Conservation (phyloP, 768 basidiomycete species). For the Pisolithus albus region DNA sequence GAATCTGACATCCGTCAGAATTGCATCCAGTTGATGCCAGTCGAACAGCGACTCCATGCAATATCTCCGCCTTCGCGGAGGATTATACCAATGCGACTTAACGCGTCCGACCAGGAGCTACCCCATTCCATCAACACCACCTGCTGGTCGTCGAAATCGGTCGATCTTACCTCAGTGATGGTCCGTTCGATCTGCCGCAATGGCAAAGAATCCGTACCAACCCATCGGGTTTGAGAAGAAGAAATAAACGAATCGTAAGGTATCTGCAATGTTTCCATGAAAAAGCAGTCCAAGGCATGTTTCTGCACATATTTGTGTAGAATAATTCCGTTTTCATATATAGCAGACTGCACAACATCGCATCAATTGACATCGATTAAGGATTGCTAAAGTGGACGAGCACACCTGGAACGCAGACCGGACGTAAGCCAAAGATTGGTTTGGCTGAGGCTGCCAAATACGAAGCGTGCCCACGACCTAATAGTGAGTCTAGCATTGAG, state of each 20-base stretch:
- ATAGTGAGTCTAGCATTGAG: not conserved
- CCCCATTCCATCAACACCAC: too few species aligned
- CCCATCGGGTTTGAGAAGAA: slow-evolving; percentile 35
- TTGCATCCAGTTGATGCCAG: too few species aligned
- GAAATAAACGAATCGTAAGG: slow-evolving; percentile 41
- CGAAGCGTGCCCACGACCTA: slow-evolving; percentile 47
- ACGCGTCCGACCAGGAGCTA: too few species aligned
- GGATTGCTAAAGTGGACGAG: not conserved
- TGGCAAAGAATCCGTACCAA: slow-evolving; percentile 28
- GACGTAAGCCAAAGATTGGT: slow-evolving; percentile 45
- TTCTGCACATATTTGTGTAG: slow-evolving; percentile 42
- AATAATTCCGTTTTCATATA: slow-evolving; percentile 50
- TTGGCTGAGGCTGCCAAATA: slow-evolving; percentile 38
- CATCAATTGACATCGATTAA: not conserved
- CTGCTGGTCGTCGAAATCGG: not conserved
- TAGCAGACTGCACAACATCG: slow-evolving; percentile 38
- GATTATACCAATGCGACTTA: too few species aligned
- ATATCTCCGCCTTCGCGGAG: too few species aligned
- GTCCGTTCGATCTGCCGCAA: slow-evolving; percentile 36
- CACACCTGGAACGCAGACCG: slow-evolving; percentile 57
- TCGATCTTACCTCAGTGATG: slow-evolving; percentile 29
- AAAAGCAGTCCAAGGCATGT: slow-evolving; percentile 60
- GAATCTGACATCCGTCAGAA: too few species aligned
- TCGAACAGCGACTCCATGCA: too few species aligned
- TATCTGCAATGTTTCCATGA: slow-evolving; percentile 54